Conservation (phyloP, 805 yeast genomes). For the Teunomyces lycoperdinae region DNA sequence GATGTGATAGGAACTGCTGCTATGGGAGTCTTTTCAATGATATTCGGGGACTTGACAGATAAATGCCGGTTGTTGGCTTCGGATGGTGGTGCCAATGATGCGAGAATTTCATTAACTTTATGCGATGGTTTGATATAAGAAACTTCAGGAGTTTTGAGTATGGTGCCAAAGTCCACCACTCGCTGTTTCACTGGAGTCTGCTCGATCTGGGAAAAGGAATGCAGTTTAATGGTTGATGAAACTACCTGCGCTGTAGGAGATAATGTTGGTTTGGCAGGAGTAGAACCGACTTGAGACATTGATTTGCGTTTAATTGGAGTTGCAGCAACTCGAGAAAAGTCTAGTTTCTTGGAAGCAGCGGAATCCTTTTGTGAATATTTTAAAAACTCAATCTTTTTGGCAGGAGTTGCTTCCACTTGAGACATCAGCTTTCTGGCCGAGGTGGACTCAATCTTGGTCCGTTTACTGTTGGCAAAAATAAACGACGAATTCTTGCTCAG, state of each 20-base stretch:
- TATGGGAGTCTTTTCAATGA: constrained; percentile 1
- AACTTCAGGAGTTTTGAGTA: constrained; percentile 11
- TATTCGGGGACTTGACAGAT: constrained; percentile 4
- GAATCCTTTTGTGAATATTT: constrained; percentile 18
- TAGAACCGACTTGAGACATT: constrained; percentile 7
- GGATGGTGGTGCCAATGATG: background rate
- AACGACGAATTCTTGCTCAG: constrained; percentile 20
- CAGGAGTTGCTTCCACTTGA: constrained; percentile 17
- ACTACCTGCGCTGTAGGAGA: background rate
- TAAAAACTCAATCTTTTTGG: background rate
- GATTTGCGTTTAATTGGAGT: constrained; percentile 22
- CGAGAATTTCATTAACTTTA: background rate
- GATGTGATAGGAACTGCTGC: background rate
- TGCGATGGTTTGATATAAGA: constrained; percentile 5
- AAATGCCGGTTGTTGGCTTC: background rate
- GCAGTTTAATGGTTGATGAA: background rate
- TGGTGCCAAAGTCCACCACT: background rate
- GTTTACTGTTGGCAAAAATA: constrained; percentile 27
- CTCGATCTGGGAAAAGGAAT: constrained; percentile 22
- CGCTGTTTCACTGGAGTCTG: constrained; percentile 26
- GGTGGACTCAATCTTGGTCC: constrained; percentile 10
- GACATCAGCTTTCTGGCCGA: constrained; percentile 5
- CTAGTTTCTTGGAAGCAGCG: background rate
- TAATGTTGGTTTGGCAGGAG: constrained; percentile 4
- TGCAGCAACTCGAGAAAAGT: constrained; percentile 8